Evolutionary conservation across 345 rosid species (phyloP).

Genomic region (Brassica napus): DNA sequence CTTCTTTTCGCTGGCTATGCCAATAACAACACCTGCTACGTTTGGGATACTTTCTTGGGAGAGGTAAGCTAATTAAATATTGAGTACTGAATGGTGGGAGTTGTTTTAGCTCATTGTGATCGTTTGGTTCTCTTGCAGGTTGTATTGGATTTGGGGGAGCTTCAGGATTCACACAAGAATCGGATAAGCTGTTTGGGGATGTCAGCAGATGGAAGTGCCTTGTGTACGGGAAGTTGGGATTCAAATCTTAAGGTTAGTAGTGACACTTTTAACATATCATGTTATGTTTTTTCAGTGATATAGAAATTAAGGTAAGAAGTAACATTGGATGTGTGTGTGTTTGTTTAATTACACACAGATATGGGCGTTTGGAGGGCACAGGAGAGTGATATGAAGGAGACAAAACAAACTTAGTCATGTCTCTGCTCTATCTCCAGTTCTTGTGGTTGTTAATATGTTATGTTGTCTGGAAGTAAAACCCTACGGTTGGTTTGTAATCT

Average conservation of each 20-base stretch:
- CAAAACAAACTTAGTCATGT: conserved; percentile 1
- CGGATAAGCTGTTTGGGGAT: conserved; percentile 88
- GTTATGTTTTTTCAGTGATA: neutral
- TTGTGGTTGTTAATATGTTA: conserved; percentile 21
- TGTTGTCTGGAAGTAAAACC: conserved; percentile 10
- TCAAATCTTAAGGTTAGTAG: conserved; percentile 85
- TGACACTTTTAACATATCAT: neutral
- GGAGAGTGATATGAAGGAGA: conserved; percentile 57
- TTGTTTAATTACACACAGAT: conserved; percentile 45
- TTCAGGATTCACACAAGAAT: conserved; percentile 74
- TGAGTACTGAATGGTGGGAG: conserved; percentile 1
- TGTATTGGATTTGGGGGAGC: conserved; percentile 71
- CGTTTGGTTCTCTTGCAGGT: conserved; percentile 48
- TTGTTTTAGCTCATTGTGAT: neutral
- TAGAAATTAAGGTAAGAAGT: neutral
- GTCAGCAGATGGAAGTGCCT: conserved; percentile 98
- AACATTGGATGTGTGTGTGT: neutral
- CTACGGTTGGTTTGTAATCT: conserved; percentile 32
- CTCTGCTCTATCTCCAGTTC: conserved; percentile 18
- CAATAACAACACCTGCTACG: conserved; percentile 68
- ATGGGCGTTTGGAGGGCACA: conserved; percentile 97
- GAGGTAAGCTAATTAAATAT: conserved; percentile 48
- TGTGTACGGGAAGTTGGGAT: conserved; percentile 99
- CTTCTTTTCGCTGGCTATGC: conserved; percentile 89
- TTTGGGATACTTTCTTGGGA: conserved; percentile 95